Base-by-base conservation (phyloP, 176 grass and related monocot genomes). In the Oryza brachyantha region DNA sequence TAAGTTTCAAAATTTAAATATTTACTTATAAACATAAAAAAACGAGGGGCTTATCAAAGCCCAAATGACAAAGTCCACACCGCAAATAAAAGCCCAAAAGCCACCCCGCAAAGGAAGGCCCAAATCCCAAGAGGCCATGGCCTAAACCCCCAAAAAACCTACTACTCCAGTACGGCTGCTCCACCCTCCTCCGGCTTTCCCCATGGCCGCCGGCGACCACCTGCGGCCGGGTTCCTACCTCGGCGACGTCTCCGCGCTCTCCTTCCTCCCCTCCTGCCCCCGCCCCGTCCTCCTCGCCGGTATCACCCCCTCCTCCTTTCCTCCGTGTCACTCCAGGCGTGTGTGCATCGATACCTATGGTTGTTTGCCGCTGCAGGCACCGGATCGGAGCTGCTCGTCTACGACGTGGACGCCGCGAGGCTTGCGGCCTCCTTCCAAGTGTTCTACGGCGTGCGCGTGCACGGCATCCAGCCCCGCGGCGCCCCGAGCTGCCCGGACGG, bases 361-460 rank as follows among this genome's bases (percentile, higher is more conserved):
- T 25, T 25, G 64, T 42, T 42, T 83, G 36, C 71, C 10, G 13
- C 13, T 60, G 40, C 77, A 88, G 95, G 95, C 37, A 92, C 81
- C 10, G 91, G 91, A 28, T 97, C 91, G 14, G 80, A 92, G 74
- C 64, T 97, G 48, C 82, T 90, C 9, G 32, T 97, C 31, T 94
- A 97, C 71, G 79, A 91, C 7, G 48, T 88, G 1, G 74, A 78
- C 26, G 70, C 65, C 7, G 71, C 84, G 24, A 79, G 77, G 7
- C 86, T 89, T 22, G 10, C 87, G 13, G 76, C 86, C 28, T 82
- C 88, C 31, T 97, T 97, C 79, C 78, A 72, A 17, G 90, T 98
- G 9, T 89, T 98, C 28, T 26, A 89, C 40, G 91, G 95, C 8
- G 76, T 98, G 52, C 90, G 95, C 54, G 77, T 98, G 55, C 95